Evolutionary conservation across 352 stramenopile genomes (phyloP).

Genomic region (Phytophthora megakarya): DNA sequence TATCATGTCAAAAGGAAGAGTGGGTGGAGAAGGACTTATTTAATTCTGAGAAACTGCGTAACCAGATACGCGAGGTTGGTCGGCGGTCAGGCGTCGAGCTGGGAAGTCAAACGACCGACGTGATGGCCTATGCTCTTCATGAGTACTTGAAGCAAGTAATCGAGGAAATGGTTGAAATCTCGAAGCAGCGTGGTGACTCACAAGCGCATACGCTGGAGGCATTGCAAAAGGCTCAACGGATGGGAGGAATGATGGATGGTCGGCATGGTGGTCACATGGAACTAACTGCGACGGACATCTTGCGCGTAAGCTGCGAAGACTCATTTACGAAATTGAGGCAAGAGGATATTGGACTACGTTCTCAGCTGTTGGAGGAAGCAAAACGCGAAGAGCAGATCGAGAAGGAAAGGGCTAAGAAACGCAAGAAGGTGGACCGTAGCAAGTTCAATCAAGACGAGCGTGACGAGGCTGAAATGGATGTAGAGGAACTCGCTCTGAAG

Average conservation of each 20-base stretch:
- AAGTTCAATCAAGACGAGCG: conserved; percentile 81
- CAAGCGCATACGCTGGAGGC: conserved; percentile 53
- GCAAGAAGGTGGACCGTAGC: conserved; percentile 85
- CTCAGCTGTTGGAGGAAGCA: conserved; percentile 73
- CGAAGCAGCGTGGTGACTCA: conserved; percentile 73
- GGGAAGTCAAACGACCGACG: conserved; percentile 64
- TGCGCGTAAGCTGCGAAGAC: conserved; percentile 86
- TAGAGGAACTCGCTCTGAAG: conserved; percentile 82
- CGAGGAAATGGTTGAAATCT: conserved; percentile 85
- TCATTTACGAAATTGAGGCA: conserved; percentile 70
- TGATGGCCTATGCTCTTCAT: conserved; percentile 84
- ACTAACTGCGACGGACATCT: conserved; percentile 77
- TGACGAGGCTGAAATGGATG: conserved; percentile 86
- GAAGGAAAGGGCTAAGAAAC: conserved; percentile 84
- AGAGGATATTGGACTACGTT: conserved; percentile 65
- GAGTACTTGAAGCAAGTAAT: conserved; percentile 88
- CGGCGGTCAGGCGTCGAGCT: conserved; percentile 58
- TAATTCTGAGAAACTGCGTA: conserved; percentile 59
- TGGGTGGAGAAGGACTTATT: conserved; percentile 88
- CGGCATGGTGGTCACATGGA: conserved; percentile 40
- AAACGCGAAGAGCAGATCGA: conserved; percentile 77
- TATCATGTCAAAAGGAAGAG: conserved; percentile 75
- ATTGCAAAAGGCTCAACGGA: conserved; percentile 48
- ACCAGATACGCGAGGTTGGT: conserved; percentile 59
- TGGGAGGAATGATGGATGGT: conserved; percentile 16